These are phyloP conservation scores for Fusarium transvaalense DNA, from an alignment of 2,329 filamentous ascomycete genomes.

Conservation along the genomic window DNA sequence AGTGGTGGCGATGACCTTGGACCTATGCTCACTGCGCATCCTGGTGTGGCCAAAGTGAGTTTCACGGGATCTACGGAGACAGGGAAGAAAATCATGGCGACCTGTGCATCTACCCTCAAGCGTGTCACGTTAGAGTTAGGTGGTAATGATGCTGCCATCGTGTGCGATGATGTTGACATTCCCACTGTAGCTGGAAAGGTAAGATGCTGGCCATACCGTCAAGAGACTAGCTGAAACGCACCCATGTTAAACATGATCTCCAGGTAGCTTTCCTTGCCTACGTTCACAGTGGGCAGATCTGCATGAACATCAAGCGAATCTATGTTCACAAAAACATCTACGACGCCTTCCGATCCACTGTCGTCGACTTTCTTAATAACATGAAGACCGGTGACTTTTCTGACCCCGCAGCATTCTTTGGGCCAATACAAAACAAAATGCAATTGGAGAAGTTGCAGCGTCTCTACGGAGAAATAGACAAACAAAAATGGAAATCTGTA, in stretches of 20 bases:
- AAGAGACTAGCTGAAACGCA: not conserved
- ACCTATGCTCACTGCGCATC: slow-evolving; percentile 67
- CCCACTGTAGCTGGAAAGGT: slow-evolving; percentile 8
- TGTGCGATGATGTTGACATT: slow-evolving; percentile 12
- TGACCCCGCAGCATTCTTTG: slow-evolving; percentile 59
- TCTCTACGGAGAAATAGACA: slow-evolving; percentile 59
- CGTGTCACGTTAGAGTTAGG: slow-evolving; percentile 69
- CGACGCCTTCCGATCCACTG: not conserved
- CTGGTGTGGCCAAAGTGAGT: slow-evolving; percentile 69
- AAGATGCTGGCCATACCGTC: not conserved
- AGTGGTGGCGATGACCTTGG: slow-evolving; percentile 72
- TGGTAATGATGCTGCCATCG: slow-evolving; percentile 2
- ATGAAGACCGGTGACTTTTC: slow-evolving; percentile 61
- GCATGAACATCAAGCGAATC: slow-evolving; percentile 11
- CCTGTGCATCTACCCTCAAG: slow-evolving; percentile 62
- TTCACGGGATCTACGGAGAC: slow-evolving; percentile 74
- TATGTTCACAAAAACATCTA: slow-evolving; percentile 12
- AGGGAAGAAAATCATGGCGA: slow-evolving; percentile 60
- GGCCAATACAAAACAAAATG: slow-evolving; percentile 71
- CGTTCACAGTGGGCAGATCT: not conserved
- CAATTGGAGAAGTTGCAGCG: slow-evolving; percentile 62
- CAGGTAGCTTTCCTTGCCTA: slow-evolving; percentile 1
- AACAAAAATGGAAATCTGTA: slow-evolving; percentile 59
- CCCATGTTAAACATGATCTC: rapidly evolving
- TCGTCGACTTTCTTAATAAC: not conserved